These are phyloP conservation scores for Monosporozyma aquatica DNA, from an alignment of 805 yeast species.

Conservation along the genomic window DNA sequence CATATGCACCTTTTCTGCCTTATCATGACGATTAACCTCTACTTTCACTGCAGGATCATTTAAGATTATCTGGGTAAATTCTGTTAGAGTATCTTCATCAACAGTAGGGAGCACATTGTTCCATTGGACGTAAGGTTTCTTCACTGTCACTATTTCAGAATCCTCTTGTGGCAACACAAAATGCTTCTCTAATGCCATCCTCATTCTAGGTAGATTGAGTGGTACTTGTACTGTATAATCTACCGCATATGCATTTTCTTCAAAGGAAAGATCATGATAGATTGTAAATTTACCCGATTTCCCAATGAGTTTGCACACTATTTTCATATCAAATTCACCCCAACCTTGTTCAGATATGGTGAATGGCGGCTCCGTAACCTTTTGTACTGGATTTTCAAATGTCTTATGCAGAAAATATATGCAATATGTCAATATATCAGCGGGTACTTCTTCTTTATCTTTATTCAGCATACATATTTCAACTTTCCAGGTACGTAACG, in stretches of 20 bases:
- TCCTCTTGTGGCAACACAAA: constrained; percentile 43
- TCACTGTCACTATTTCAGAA: neutral
- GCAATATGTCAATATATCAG: constrained; percentile 73
- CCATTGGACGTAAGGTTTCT: neutral
- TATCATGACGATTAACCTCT: constrained; percentile 15
- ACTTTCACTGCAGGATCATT: constrained; percentile 20
- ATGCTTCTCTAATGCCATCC: constrained; percentile 55
- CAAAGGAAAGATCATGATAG: constrained; percentile 77
- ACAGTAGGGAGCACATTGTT: neutral
- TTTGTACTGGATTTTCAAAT: constrained; percentile 72
- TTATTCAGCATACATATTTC: constrained; percentile 63
- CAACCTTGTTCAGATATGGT: constrained; percentile 84
- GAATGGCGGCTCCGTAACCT: constrained; percentile 70
- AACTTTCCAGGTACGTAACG: constrained; percentile 85
- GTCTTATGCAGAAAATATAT: constrained; percentile 90
- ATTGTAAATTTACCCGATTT: constrained; percentile 75
- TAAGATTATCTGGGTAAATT: constrained; percentile 18
- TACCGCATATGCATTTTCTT: constrained; percentile 57
- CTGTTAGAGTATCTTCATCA: constrained; percentile 22
- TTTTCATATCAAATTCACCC: constrained; percentile 91
- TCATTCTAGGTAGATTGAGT: constrained; percentile 55
- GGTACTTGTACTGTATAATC: constrained; percentile 74
- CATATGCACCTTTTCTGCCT: constrained; percentile 18
- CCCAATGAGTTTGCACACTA: constrained; percentile 62
- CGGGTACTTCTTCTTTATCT: constrained; percentile 72